A percentile compares a stretch with the other conserved stretches of the same genome.
phyloP scores from a whole-genome alignment of 106 monocot species.

The Dioscorea dumetorum region DNA sequence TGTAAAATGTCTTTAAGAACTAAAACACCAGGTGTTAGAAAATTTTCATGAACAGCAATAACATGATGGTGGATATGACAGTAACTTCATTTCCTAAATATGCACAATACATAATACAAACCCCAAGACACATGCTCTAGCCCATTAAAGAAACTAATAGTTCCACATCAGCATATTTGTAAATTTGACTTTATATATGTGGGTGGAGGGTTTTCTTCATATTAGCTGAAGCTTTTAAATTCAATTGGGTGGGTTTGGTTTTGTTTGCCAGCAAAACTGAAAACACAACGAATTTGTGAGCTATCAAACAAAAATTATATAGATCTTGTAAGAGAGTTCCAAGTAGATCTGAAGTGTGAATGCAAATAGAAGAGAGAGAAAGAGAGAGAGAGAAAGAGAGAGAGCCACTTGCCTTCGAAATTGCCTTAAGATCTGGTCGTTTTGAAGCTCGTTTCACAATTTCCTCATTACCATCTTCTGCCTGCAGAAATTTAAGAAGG shows the following conservation, averaged over 20 bases:
- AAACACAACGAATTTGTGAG: not conserved
- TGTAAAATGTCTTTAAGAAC: too few relatives aligned
- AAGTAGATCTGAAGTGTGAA: not conserved
- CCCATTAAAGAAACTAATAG: not conserved
- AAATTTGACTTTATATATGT: too few relatives aligned
- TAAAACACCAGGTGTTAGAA: too few relatives aligned
- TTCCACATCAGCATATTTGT: too few relatives aligned
- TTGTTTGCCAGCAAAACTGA: not conserved
- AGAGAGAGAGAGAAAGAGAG: not conserved
- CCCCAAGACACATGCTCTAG: not conserved
- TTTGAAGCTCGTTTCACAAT: conserved; percentile 31
- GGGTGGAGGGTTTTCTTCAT: too few relatives aligned
- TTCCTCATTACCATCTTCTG: not conserved
- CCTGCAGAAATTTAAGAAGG: not conserved
- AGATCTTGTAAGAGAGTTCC: not conserved
- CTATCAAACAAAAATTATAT: not conserved
- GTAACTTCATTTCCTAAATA: not conserved
- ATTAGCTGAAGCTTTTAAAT: too few relatives aligned
- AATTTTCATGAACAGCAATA: too few relatives aligned
- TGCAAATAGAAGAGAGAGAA: not conserved
- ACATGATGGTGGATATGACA: not conserved
- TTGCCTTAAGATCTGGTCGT: conserved; percentile 62
- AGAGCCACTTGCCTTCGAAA: conserved; percentile 21
- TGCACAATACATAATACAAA: not conserved
- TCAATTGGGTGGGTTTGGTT: too few relatives aligned